Evolutionary conservation across 768 basidiomycete genomes (phyloP), one percentile per base, ranked within the genome.

Genomic region (Mycena belliarum): DNA sequence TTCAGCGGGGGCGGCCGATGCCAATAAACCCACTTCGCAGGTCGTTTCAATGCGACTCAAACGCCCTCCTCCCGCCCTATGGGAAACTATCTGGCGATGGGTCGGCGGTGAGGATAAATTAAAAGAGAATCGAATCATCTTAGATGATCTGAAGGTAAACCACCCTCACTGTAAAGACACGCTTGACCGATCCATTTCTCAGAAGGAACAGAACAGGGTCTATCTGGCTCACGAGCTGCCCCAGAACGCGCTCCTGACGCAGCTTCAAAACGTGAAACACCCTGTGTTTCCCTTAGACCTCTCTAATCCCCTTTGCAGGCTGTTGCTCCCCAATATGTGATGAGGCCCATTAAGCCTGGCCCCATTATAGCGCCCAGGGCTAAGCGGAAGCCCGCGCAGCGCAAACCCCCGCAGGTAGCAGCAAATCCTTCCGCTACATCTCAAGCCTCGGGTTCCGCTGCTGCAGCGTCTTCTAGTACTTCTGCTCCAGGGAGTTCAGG

Each of bases 1-100:
- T 25, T 57, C 59, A 32, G 58, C 61, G 40, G 40, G 50, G 29
- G 63, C 16, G 55, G 29, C 29, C 6, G 25, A 49, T 49, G n/a
- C 32, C 24, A 43, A 48, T 26, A 59, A 61, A 21, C 38, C 56
- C 28, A 37, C 60, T 47, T 67, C 64, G 35, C 75, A 71, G 66
- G 77, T 76, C 8, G 74, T 76, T 4, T 75, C 75, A 3, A 77
- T 89, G 42, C 75, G 74, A 25, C 70, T 89, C 18, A 81, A 75
- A 50, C 76, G 75, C 50, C 76, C 81, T 1, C 76, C 80, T 9
- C 68, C 74, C 18, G 66, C 73, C 2, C 64, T 90, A 18, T 85
- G 82, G 81, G 85, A 88, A 53, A 78, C 80, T 0, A 69, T 91
- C 38, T 71, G 73, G 29, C 73, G 79, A 32, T 91, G 89, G 88